These are phyloP conservation scores for Alloteropsis angusta DNA, from an alignment of 202 grass and related monocot genomes.

Conservation along the genomic window DNA sequence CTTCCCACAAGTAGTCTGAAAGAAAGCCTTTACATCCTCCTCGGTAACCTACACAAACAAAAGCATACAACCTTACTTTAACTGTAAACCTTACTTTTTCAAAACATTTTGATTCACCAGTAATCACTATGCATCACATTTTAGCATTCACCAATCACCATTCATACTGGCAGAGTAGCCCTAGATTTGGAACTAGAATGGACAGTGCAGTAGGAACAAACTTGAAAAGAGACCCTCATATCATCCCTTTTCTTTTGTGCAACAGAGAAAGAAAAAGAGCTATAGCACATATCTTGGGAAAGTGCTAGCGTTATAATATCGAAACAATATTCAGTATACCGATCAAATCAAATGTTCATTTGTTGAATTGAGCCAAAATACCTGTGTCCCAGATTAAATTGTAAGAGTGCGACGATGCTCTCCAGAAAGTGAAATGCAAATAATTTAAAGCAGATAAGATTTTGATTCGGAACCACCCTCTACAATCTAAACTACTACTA, in stretches of 20 bases:
- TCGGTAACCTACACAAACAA: conserved; percentile 51
- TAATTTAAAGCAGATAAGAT: neutral
- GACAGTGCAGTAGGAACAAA: neutral
- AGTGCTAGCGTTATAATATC: neutral
- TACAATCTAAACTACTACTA: neutral
- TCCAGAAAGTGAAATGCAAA: neutral
- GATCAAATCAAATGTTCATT: neutral
- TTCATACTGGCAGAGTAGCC: neutral
- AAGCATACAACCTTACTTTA: neutral
- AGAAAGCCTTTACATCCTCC: conserved; percentile 73
- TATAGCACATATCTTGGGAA: neutral
- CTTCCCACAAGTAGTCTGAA: conserved; percentile 69
- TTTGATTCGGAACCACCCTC: neutral
- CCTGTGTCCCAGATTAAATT: neutral
- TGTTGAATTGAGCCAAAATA: neutral
- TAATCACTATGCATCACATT: neutral
- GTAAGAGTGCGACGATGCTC: neutral
- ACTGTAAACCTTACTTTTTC: neutral
- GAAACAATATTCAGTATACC: neutral
- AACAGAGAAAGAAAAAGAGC: neutral
- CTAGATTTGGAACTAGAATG: neutral
- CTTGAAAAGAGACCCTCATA: neutral
- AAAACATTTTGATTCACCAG: neutral
- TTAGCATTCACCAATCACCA: neutral
- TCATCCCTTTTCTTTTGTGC: neutral